These are phyloP conservation scores for Polychaeton citri DNA, from an alignment of 2,329 filamentous ascomycete species.

Conservation along the genomic window DNA sequence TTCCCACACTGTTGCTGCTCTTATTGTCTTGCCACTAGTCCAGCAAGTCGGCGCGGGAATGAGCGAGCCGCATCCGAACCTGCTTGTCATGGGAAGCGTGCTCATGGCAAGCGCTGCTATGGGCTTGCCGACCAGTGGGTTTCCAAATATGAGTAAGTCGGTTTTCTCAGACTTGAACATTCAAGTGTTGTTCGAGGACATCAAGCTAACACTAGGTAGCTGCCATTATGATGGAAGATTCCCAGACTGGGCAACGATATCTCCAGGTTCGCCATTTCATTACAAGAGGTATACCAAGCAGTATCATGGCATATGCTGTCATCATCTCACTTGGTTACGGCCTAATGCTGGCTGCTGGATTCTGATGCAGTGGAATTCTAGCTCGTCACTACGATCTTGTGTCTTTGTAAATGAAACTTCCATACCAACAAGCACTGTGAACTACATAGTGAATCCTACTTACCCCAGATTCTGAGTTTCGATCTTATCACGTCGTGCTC, in stretches of 20 bases:
- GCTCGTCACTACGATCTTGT: too few relatives aligned
- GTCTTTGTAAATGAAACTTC: too few relatives aligned
- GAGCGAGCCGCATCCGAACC: conserved; percentile 81
- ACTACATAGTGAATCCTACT: too few relatives aligned
- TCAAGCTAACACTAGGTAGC: too few relatives aligned
- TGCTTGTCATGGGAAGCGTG: conserved; percentile 88
- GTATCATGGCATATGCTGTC: conserved; percentile 65
- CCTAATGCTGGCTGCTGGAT: conserved; percentile 64
- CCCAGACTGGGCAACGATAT: conserved; percentile 79
- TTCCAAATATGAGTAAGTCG: conserved; percentile 97
- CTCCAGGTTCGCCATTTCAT: conserved; percentile 89
- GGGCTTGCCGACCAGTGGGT: conserved; percentile 88
- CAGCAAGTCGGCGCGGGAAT: conserved; percentile 72
- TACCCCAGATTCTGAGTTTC: too few relatives aligned
- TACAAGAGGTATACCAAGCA: conserved; percentile 79
- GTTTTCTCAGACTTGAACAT: too few relatives aligned
- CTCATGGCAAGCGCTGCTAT: conserved; percentile 98
- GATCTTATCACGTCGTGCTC: too few relatives aligned
- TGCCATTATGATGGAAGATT: conserved; percentile 98
- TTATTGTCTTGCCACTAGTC: conserved; percentile 88
- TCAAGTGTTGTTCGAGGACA: conserved; percentile 1
- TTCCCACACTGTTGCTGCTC: conserved; percentile 86
- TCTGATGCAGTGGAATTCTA: conserved; percentile 29
- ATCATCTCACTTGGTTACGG: conserved; percentile 84
- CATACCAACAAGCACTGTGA: too few relatives aligned